These are phyloP conservation scores for Suhomyces pyralidae DNA, from an alignment of 805 yeast genomes.

Conservation along the genomic window DNA sequence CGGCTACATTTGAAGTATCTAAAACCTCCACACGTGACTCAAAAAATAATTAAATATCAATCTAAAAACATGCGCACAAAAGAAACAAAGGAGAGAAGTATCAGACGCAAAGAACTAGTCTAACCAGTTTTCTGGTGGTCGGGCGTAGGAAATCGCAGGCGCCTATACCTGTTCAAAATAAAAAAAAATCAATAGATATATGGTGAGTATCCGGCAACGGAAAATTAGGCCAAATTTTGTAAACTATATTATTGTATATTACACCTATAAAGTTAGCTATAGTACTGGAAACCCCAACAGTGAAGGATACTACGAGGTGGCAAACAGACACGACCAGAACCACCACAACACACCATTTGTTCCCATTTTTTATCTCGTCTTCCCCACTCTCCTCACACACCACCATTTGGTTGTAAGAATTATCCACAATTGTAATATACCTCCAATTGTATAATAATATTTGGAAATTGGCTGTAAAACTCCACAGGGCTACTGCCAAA, in stretches of 20 bases:
- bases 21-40: not conserved
- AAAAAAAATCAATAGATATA: not conserved
- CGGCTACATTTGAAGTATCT: not conserved
- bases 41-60: not conserved
- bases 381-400: not conserved
- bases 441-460: not conserved
- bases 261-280: not conserved
- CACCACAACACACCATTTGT: not conserved
- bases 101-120: conserved; percentile 4
- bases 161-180: not conserved
- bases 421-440: not conserved
- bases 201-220: not conserved
- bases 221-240: not conserved
- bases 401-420: not conserved
- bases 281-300: not conserved
- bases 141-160: not conserved
- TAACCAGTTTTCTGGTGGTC: conserved; percentile 4
- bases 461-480: not conserved
- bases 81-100: conserved; percentile 2
- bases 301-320: not conserved
- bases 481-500: not conserved
- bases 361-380: not conserved
- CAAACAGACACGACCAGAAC: not conserved
- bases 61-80: conserved; percentile 4
- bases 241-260: not conserved